phyloP scores from a whole-genome alignment of 179 eudicot genomes.

The Spergularia azorica region DNA sequence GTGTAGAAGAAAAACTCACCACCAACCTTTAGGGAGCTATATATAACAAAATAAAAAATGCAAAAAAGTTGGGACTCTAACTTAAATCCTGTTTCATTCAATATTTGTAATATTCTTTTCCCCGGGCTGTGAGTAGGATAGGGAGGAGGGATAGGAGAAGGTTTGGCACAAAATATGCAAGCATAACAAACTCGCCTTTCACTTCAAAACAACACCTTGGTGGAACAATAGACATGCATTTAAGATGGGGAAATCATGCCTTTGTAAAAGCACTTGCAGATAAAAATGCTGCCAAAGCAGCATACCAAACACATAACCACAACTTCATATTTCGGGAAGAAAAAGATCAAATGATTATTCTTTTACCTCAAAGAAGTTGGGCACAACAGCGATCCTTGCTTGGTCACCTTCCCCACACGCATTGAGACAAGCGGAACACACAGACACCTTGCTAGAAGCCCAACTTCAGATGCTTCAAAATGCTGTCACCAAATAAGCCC shows the following conservation, averaged over 20 bases:
- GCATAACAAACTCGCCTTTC: too few relatives aligned
- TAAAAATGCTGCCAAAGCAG: background rate
- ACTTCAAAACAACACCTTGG: background rate
- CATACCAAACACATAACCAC: background rate
- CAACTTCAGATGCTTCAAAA: conserved; percentile 92
- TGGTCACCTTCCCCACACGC: conserved; percentile 84
- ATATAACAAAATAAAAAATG: too few relatives aligned
- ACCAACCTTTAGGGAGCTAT: too few relatives aligned
- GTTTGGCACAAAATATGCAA: too few relatives aligned
- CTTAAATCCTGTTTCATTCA: too few relatives aligned
- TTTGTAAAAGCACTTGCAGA: too few relatives aligned
- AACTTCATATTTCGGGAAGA: background rate
- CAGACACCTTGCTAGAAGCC: conserved; percentile 84
- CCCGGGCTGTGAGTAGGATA: too few relatives aligned
- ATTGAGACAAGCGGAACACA: conserved; percentile 87
- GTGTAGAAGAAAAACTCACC: too few relatives aligned
- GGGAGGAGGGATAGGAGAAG: too few relatives aligned
- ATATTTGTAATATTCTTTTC: too few relatives aligned
- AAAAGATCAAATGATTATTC: background rate
- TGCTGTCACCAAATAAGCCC: conserved; percentile 45
- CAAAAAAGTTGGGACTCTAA: too few relatives aligned
- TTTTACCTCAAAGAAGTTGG: conserved; percentile 77
- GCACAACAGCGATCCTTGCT: conserved; percentile 68
- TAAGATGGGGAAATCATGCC: background rate
- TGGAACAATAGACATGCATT: background rate